A percentile compares a stretch with the other conserved stretches of the same genome.
Conservation (phyloP, 768 basidiomycete species). For the Rhizopogon vinicolor region DNA sequence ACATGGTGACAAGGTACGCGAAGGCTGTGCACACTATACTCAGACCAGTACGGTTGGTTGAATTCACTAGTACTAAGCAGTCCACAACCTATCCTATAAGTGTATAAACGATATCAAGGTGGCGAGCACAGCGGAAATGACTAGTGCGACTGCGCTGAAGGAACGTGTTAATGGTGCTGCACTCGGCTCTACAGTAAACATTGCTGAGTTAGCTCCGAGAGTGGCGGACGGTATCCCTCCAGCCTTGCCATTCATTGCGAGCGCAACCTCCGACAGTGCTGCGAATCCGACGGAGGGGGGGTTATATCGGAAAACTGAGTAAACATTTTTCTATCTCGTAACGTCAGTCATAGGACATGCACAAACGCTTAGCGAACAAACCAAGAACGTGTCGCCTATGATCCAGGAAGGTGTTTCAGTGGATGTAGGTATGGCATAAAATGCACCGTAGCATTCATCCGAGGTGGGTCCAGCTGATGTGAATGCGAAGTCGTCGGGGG, state of each 20-base stretch:
- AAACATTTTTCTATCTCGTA: conserved; percentile 45
- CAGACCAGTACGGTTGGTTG: background rate
- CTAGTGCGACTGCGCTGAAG: background rate
- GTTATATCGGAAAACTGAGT: conserved; percentile 44
- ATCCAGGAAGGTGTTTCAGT: conserved; percentile 70
- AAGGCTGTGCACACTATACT: background rate
- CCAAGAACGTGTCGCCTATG: conserved; percentile 83
- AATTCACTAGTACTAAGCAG: background rate
- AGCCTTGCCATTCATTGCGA: conserved; percentile 20
- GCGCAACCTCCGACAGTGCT: conserved; percentile 27
- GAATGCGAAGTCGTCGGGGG: conserved; percentile 49
- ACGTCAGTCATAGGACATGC: background rate
- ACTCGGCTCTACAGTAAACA: conserved; percentile 7
- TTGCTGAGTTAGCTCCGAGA: conserved; percentile 12
- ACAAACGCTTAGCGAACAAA: background rate
- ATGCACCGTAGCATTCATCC: conserved; percentile 72
- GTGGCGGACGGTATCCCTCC: conserved; percentile 17
- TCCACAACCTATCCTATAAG: background rate
- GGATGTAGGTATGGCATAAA: conserved; percentile 65
- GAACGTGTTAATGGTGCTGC: conserved; percentile 9
- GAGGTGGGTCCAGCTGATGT: conserved; percentile 34
- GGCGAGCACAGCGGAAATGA: conserved; percentile 9
- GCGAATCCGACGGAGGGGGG: conserved; percentile 52
- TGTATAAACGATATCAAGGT: background rate
- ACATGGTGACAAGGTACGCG: no score